Percentiles rank a stretch among this genome's conserved stretches.
Evolutionary conservation across 305 asterid genomes (phyloP).

Genomic region (Coffea humblotiana): DNA sequence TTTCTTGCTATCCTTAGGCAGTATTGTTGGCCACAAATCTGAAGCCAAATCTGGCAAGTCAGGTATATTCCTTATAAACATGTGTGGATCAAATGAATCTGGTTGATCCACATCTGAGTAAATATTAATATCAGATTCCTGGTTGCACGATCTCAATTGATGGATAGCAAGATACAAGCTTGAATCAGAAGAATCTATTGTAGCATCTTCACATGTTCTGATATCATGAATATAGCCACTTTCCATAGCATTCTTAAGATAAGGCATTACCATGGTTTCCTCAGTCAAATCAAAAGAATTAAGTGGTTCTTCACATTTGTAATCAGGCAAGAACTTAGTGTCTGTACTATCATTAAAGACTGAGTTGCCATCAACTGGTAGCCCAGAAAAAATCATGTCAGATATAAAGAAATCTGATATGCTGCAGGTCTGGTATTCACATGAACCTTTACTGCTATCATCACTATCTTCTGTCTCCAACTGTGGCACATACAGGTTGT

Average conservation of each 20-base stretch:
- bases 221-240: slow-evolving; percentile 41
- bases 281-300: slow-evolving; percentile 57
- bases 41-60: slow-evolving; percentile 54
- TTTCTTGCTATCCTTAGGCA: slow-evolving; percentile 45
- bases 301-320: slow-evolving; percentile 61
- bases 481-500: slow-evolving; percentile 61
- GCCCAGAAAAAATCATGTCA: slow-evolving; percentile 75
- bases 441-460: slow-evolving; percentile 67
- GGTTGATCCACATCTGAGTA: slow-evolving; percentile 55
- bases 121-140: slow-evolving; percentile 47
- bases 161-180: slow-evolving; percentile 76
- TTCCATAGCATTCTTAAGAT: slow-evolving; percentile 58
- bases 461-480: slow-evolving; percentile 81
- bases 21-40: slow-evolving; percentile 34
- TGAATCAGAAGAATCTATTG: slow-evolving; percentile 44
- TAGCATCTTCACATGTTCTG: slow-evolving; percentile 45
- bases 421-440: slow-evolving; percentile 60
- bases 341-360: slow-evolving; percentile 50
- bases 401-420: slow-evolving; percentile 68
- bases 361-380: slow-evolving; percentile 47
- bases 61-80: slow-evolving; percentile 68
- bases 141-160: slow-evolving; percentile 64
- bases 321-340: slow-evolving; percentile 50
- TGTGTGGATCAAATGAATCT: slow-evolving; percentile 85
- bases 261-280: slow-evolving; percentile 60